A percentile compares a stretch with the other conserved stretches of the same genome.
phyloP scores from a whole-genome alignment of 345 rosid species.

The Brassica rapa region DNA sequence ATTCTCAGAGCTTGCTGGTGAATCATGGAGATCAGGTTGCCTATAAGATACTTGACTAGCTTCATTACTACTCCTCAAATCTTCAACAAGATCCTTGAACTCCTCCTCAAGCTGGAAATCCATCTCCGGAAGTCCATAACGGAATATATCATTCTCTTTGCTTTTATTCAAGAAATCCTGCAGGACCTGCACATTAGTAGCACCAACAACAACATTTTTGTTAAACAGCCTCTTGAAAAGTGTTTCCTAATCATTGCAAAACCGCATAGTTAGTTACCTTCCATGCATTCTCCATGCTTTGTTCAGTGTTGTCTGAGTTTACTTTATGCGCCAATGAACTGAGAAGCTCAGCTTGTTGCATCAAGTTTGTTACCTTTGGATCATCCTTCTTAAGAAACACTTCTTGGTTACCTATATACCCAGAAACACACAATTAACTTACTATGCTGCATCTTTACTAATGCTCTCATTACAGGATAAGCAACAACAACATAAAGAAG shows the following conservation, averaged over 20 bases:
- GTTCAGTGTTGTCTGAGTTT: constrained; percentile 68
- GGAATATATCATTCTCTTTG: constrained; percentile 60
- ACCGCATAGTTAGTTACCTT: constrained; percentile 49
- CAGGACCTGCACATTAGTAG: constrained; percentile 56
- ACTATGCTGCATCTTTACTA: not conserved
- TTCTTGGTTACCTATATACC: constrained; percentile 49
- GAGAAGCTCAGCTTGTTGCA: constrained; percentile 94
- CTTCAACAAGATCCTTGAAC: constrained; percentile 70
- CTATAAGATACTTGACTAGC: constrained; percentile 78
- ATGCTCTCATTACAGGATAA: constrained; percentile 25
- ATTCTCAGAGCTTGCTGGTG: constrained; percentile 87
- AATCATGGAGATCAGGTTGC: constrained; percentile 80
- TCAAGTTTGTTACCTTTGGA: constrained; percentile 72
- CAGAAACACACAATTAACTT: constrained; percentile 28
- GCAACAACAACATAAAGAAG: constrained; percentile 6
- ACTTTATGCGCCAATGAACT: constrained; percentile 79
- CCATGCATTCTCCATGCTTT: constrained; percentile 94
- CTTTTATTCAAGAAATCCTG: constrained; percentile 71
- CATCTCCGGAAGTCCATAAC: constrained; percentile 54
- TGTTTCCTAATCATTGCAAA: constrained; percentile 10
- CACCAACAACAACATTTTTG: constrained; percentile 5
- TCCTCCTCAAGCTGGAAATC: constrained; percentile 78
- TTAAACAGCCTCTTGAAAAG: not conserved
- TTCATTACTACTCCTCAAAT: constrained; percentile 56
- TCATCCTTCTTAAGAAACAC: constrained; percentile 75